These are phyloP conservation scores for Glaciozyma antarctica DNA, from an alignment of 768 basidiomycete genomes.

Conservation along the genomic window DNA sequence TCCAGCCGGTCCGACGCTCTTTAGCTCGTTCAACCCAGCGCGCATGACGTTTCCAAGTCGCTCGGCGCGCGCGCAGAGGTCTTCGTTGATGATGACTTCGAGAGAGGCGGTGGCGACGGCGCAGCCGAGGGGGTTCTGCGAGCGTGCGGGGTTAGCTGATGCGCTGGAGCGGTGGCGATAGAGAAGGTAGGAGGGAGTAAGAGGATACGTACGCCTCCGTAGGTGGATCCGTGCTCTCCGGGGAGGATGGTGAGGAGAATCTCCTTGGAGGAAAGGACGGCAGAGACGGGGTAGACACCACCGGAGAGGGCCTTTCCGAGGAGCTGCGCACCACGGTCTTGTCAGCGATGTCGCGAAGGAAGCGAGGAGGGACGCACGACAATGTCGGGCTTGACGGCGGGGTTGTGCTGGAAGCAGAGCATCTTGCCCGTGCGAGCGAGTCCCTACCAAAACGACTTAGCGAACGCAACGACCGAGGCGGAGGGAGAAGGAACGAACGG, in stretches of 20 bases:
- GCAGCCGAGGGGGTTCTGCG: conserved; percentile 83
- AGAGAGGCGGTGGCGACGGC: conserved; percentile 92
- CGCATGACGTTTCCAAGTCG: conserved; percentile 75
- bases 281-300: conserved; percentile 94
- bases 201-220: conserved; percentile 56
- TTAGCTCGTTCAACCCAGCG: conserved; percentile 49
- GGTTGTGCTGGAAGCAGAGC: conserved; percentile 76
- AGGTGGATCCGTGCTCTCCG: conserved; percentile 92
- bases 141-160: neutral
- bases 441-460: conserved; percentile 47
- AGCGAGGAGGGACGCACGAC: conserved; percentile 38
- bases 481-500: conserved; percentile 45
- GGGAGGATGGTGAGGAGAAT: conserved; percentile 90
- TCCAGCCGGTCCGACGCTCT: conserved; percentile 41
- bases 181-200: too few relatives aligned
- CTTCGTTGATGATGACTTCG: conserved; percentile 79
- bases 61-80: conserved; percentile 69
- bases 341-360: too few relatives aligned
- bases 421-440: conserved; percentile 88
- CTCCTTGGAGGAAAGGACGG: conserved; percentile 80
- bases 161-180: neutral
- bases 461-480: neutral
- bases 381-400: conserved; percentile 73
- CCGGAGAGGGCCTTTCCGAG: conserved; percentile 96
- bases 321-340: conserved; percentile 38